Base-by-base conservation (phyloP, 2,329 filamentous ascomycete species). In the Parastagonospora nodorum region DNA sequence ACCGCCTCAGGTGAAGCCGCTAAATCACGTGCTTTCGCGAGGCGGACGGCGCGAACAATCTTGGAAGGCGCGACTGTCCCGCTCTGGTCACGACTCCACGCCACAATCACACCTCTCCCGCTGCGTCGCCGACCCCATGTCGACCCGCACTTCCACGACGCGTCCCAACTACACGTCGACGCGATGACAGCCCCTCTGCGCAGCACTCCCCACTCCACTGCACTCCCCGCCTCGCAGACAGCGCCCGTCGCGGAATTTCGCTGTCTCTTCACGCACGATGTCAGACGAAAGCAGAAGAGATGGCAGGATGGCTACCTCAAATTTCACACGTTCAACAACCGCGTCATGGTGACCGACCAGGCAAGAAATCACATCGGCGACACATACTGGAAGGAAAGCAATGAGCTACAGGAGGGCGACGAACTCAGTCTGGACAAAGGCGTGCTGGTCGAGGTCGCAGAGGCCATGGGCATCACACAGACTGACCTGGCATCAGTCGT, bases 231-330 rank as follows among this genome's bases (percentile, higher is more conserved):
- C 28, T 81, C 81, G 11, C 83, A 86, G 61, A 86, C 86, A 15
- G 90, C 92, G 2, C 80, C 84, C 0, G 91, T 97, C 33, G 79
- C 89, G 67, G 91, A 95, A 67, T 95, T 88, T 72, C 82, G 84
- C 55, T 97, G 92, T 71, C 85, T 97, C 4, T 97, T 90, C 74
- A 95, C 92, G 2, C 85, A 90, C 68, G 92, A 97, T 68, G 73
- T 96, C 36, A 85, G 86, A 44, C 86, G 90, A 48, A 97, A 97
- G 76, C 87, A 90, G 62, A 97, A 97, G 72, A 82, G 90, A 53
- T 97, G 92, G 92, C 90, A 96, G 66, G 92, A 97, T 86, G 92
- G 93, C 31, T 86, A 86, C 44, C 83, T 97, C 54, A 89, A 88
- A 58, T 96, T 88, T 58, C 92, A 97, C 68, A 88, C 89, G 0